Conservation (phyloP, 2,329 filamentous ascomycete species). For the Clarireedia paspali region DNA sequence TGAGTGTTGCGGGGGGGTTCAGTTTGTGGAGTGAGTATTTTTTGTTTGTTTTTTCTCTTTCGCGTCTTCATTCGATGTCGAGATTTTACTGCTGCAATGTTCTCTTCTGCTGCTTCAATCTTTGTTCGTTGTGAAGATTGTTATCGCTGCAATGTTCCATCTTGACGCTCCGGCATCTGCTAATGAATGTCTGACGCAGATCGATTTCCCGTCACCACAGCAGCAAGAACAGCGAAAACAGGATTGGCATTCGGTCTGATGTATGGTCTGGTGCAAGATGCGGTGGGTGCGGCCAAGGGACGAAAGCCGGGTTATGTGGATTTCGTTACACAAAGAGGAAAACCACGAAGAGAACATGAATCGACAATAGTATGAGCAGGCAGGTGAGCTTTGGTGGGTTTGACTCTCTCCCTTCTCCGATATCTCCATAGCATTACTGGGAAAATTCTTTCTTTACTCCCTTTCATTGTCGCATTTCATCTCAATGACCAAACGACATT, state of each 20-base stretch:
- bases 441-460: not conserved
- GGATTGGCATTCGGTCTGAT: constrained; percentile 71
- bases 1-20: constrained; percentile 80
- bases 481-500: too few relatives aligned
- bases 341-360: constrained; percentile 9
- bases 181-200: constrained; percentile 40
- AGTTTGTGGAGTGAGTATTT: constrained; percentile 67
- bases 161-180: not conserved
- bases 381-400: not conserved
- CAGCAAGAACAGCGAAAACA: constrained; percentile 69
- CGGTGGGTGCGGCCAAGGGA: constrained; percentile 59
- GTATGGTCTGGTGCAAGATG: constrained; percentile 78
- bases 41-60: constrained; percentile 36
- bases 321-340: constrained; percentile 45
- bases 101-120: too few relatives aligned
- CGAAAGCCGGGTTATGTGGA: constrained; percentile 69
- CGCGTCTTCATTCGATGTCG: constrained; percentile 40
- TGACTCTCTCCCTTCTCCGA: not conserved
- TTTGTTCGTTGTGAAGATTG: too few relatives aligned
- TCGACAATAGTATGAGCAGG: not conserved
- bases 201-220: constrained; percentile 69
- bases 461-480: not conserved
- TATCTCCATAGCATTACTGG: not conserved
- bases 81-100: too few relatives aligned
- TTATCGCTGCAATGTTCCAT: too few relatives aligned